Conservation (phyloP, 2,329 filamentous ascomycete genomes). For the Verruconis gallopava region DNA sequence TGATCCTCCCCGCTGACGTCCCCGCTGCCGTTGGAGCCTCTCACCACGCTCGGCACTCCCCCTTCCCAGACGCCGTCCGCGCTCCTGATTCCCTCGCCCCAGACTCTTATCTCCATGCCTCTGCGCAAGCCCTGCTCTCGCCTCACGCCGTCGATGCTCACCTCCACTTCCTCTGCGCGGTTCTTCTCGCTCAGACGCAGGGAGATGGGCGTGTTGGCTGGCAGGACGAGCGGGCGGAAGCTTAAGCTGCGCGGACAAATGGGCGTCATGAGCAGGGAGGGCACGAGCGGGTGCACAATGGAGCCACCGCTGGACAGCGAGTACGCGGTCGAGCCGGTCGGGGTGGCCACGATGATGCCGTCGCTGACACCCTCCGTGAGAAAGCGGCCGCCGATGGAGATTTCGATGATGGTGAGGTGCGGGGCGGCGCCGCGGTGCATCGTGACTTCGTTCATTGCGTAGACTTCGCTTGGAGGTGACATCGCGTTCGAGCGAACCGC, state of each 20-base stretch:
- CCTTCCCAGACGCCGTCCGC: constrained; percentile 46
- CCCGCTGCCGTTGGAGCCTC: constrained; percentile 30
- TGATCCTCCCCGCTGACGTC: constrained; percentile 57
- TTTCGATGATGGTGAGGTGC: constrained; percentile 82
- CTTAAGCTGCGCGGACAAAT: constrained; percentile 87
- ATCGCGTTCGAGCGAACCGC: constrained; percentile 18
- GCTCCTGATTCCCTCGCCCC: constrained; percentile 61
- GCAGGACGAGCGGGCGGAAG: constrained; percentile 82
- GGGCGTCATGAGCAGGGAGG: constrained; percentile 77
- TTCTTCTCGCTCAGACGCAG: constrained; percentile 60
- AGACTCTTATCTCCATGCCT: constrained; percentile 66
- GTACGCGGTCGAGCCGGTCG: constrained; percentile 91
- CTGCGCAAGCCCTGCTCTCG: constrained; percentile 28
- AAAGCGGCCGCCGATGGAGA: constrained; percentile 78
- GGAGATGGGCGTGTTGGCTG: constrained; percentile 71
- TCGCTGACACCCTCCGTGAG: constrained; percentile 91
- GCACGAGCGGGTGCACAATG: constrained; percentile 88
- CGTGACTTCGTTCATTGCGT: constrained; percentile 89
- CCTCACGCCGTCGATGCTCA: constrained; percentile 36
- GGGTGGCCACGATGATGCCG: constrained; percentile 86
- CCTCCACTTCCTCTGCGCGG: constrained; percentile 35
- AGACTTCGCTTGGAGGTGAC: constrained; percentile 17
- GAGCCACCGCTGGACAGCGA: constrained; percentile 83
- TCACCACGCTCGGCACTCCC: constrained; percentile 84
- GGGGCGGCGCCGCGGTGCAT: constrained; percentile 84